phyloP scores from a whole-genome alignment of 2,329 filamentous ascomycete genomes.

The Talaromyces rugulosus region DNA sequence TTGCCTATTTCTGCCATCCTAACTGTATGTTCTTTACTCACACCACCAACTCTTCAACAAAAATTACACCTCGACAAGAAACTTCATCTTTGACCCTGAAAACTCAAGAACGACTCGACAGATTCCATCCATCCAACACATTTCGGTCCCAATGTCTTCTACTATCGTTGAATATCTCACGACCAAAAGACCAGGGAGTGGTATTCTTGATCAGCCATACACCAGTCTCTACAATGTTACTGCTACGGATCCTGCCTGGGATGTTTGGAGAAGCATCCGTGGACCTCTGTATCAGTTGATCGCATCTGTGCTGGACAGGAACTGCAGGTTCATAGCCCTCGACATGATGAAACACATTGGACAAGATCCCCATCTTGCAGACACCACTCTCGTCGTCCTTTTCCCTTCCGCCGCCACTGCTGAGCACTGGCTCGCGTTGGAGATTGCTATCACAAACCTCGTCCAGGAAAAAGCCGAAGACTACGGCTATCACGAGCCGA shows the following conservation, averaged over 20 bases:
- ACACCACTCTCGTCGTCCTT: background rate
- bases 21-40: too few species aligned
- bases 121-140: background rate
- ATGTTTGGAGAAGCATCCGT: background rate
- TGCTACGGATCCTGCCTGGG: background rate
- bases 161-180: background rate
- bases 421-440: background rate
- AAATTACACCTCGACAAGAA: too few species aligned
- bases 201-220: background rate
- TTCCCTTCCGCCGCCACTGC: background rate
- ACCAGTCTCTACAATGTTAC: background rate
- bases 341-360: background rate
- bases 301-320: background rate
- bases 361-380: background rate
- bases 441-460: background rate
- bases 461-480: background rate
- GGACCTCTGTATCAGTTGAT: background rate
- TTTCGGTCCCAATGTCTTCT: background rate
- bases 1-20: too few species aligned
- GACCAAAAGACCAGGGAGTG: background rate
- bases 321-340: background rate
- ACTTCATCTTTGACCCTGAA: too few species aligned
- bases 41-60: too few species aligned
- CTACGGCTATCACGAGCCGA: background rate
- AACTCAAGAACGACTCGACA: too few species aligned